Evolutionary conservation across 495 filamentous ascomycete species (phyloP), one percentile per base, ranked within the genome.

Genomic region (Chaetomium cochliodes): DNA sequence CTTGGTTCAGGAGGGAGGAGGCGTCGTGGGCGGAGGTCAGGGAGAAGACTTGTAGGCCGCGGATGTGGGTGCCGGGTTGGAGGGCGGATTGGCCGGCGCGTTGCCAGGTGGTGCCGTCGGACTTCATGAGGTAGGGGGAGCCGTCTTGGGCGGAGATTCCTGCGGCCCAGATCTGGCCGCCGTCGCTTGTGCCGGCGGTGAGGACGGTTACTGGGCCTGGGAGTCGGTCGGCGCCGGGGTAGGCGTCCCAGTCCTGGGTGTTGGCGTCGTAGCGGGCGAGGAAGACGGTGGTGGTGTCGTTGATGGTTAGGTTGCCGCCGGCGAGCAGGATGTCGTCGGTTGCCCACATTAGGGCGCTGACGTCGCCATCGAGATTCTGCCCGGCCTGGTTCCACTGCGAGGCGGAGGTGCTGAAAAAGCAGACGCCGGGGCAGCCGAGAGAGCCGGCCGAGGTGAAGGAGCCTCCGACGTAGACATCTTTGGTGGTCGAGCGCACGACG

Each of bases 381-480:
- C 90, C 91, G 41, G 92, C 88, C 58, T 88, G 83, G 68, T 82
- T 87, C 93, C 92, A 99, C 67, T 92, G 88, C 6, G 81, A 83
- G 8, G 76, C 79, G 3, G 79, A 70, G 18, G 86, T 84, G 69
- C 88, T 86, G 74, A 88, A 93, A 62, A 88, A 80, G 77, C 94
- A 99, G 23, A 99, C 85, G 50, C 84, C 85, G 2, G 87, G 84
- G 71, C 94, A 99, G 46, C 81, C 86, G 25, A 97, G 82, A 12
- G 88, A 86, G n/a, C 94, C 96, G 33, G 92, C 96, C 12, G 82
- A 81, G 2, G 84, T 79, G 68, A 98, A 98, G 30, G 81, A 85
- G 33, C 94, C 94, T 18, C 88, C 94, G 37, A 98, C 87, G 73
- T 91, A 99, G 39, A 99, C 81, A 47, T 93, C 84, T 1, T 80